Conservation (phyloP, 352 stramenopile species). For the Phytophthora citricola region DNA sequence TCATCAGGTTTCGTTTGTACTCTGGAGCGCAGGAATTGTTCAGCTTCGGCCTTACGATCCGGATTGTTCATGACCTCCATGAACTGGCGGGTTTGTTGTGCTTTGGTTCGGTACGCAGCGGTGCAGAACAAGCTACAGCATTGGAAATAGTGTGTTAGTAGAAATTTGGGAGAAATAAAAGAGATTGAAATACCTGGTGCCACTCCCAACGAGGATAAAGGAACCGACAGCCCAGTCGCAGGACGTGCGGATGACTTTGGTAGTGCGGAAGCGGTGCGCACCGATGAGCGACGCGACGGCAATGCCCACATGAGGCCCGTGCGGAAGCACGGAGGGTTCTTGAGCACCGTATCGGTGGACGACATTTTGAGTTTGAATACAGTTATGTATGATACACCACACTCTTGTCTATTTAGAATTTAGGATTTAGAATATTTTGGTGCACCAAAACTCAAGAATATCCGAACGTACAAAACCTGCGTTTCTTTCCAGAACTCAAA, state of each 20-base stretch:
- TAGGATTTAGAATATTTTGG: no score
- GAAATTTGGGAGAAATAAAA: no score
- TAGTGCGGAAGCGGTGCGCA: constrained; percentile 73
- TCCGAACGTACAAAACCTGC: no score
- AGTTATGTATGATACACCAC: constrained; percentile 8
- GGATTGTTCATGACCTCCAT: constrained; percentile 89
- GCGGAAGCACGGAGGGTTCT: constrained; percentile 84
- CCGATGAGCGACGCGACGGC: constrained; percentile 63
- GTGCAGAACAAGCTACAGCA: constrained; percentile 64
- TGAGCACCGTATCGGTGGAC: constrained; percentile 51
- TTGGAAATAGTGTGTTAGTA: no score
- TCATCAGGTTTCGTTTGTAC: constrained; percentile 42
- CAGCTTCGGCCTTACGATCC: constrained; percentile 68
- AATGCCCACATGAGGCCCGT: constrained; percentile 82
- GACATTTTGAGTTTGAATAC: constrained; percentile 1
- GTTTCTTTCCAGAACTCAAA: constrained; percentile 10
- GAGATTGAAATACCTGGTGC: constrained; percentile 49
- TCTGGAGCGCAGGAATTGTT: constrained; percentile 77
- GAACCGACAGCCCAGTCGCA: constrained; percentile 72
- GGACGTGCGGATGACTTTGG: constrained; percentile 55
- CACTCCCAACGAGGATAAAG: constrained; percentile 63
- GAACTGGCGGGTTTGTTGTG: constrained; percentile 74
- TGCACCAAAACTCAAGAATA: background rate
- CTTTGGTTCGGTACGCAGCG: constrained; percentile 53
- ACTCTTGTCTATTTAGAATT: background rate